A percentile compares a stretch with the other conserved stretches of the same genome.
phyloP scores from a whole-genome alignment of 495 filamentous ascomycete species.

The Daldinia concentrica region DNA sequence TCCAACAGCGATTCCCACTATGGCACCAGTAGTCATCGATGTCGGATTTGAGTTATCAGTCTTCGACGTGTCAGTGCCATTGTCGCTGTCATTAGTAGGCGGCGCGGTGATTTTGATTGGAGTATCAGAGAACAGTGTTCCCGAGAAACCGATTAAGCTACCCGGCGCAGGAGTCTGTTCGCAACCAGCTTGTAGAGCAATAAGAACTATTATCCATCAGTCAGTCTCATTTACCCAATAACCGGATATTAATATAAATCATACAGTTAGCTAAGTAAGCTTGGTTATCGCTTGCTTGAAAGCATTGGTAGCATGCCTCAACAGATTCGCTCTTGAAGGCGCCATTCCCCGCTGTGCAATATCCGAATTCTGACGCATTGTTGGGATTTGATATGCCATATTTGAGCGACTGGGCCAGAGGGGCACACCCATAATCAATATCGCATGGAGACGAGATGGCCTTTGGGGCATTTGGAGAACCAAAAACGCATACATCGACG shows the following conservation, averaged over 20 bases:
- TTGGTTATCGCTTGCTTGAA: constrained; percentile 41
- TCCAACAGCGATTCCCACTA: constrained; percentile 56
- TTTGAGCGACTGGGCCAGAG: constrained; percentile 41
- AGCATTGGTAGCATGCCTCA: constrained; percentile 44
- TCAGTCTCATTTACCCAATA: constrained; percentile 5
- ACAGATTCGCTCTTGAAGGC: constrained; percentile 27
- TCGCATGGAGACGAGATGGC: constrained; percentile 44
- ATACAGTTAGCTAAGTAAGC: constrained; percentile 48
- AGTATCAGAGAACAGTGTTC: constrained; percentile 46
- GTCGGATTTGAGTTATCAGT: constrained; percentile 6
- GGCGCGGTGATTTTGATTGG: constrained; percentile 49
- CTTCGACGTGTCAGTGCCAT: constrained; percentile 13
- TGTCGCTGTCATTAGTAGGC: constrained; percentile 27
- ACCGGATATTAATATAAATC: neutral
- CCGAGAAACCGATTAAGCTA: constrained; percentile 46
- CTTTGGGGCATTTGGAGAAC: constrained; percentile 42
- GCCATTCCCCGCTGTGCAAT: constrained; percentile 43
- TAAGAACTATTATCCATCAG: constrained; percentile 47
- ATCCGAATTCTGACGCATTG: constrained; percentile 40
- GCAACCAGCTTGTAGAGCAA: constrained; percentile 52
- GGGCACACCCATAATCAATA: constrained; percentile 44
- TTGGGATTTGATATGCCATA: constrained; percentile 29
- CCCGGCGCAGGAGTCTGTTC: constrained; percentile 51
- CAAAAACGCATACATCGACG: constrained; percentile 53
- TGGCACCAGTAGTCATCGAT: constrained; percentile 54